phyloP scores from a whole-genome alignment of 352 stramenopile genomes.

The Blastocystis sp. region DNA sequence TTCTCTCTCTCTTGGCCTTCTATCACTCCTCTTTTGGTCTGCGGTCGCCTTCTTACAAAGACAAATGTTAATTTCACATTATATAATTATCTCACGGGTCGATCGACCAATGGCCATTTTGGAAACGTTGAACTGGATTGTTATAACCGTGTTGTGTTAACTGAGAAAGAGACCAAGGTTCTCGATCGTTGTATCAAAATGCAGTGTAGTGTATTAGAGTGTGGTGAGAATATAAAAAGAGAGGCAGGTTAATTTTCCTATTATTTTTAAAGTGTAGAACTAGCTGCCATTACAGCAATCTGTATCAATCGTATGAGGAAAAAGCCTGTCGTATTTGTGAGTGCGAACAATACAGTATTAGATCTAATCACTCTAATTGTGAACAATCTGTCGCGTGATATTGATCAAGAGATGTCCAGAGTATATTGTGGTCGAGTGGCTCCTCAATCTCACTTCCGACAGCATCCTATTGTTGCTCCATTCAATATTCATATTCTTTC shows the following conservation, averaged over 20 bases:
- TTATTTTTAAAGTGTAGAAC: not conserved
- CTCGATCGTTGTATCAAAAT: not conserved
- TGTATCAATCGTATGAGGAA: not conserved
- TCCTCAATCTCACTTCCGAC: not conserved
- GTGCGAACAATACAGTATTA: not conserved
- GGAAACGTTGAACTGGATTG: not conserved
- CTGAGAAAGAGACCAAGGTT: not conserved
- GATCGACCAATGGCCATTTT: not conserved
- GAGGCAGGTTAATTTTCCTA: not conserved
- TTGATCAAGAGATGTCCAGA: not conserved
- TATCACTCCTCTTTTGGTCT: not conserved
- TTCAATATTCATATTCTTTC: too few species aligned
- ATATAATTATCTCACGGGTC: not conserved
- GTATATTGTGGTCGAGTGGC: conserved; percentile 6
- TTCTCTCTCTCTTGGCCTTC: not conserved
- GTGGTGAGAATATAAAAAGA: not conserved
- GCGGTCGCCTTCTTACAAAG: not conserved
- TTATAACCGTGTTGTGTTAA: not conserved
- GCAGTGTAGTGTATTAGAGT: not conserved
- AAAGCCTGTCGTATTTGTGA: conserved; percentile 12
- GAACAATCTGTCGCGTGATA: not conserved
- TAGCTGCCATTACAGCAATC: not conserved
- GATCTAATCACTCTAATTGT: not conserved
- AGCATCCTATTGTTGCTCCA: not conserved
- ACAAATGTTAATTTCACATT: not conserved